Conservation (phyloP, 2,329 filamentous ascomycete genomes). For the Hymenoscyphus occultus region DNA sequence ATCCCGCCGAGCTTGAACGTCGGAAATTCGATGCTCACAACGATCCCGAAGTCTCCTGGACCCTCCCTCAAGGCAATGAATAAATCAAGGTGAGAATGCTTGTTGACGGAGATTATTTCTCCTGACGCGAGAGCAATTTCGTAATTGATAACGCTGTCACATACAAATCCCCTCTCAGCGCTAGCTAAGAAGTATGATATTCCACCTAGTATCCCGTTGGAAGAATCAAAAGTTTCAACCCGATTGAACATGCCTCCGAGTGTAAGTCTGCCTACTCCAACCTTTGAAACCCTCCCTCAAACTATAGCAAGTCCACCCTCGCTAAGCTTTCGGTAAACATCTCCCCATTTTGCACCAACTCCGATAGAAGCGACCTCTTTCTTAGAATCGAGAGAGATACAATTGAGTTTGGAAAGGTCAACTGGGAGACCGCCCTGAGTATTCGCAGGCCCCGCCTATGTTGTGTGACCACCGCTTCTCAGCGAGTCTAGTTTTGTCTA, state of each 20-base stretch:
- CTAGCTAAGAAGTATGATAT: conserved; percentile 12
- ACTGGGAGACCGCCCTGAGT: conserved; percentile 47
- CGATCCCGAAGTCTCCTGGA: conserved; percentile 16
- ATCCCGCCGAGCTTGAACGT: background rate
- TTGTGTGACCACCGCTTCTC: background rate
- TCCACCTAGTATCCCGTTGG: background rate
- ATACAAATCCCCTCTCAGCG: conserved; percentile 44
- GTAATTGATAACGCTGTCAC: conserved; percentile 44
- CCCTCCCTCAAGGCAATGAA: conserved; percentile 19
- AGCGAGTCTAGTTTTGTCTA: background rate
- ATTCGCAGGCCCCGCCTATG: conserved; percentile 37
- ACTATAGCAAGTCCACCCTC: conserved; percentile 33
- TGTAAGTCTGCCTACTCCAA: conserved; percentile 40
- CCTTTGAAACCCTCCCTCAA: conserved; percentile 37
- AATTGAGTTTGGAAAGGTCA: conserved; percentile 38
- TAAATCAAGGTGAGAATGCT: conserved; percentile 9
- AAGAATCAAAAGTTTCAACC: background rate
- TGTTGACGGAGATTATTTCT: conserved; percentile 13
- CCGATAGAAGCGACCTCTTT: conserved; percentile 35
- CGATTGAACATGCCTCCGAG: conserved; percentile 29
- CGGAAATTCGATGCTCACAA: conserved; percentile 1
- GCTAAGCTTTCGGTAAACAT: conserved; percentile 39
- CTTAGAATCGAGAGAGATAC: conserved; percentile 28
- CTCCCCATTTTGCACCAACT: conserved; percentile 38
- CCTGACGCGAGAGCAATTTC: conserved; percentile 36